These are phyloP conservation scores for Kluyveromyces siamensis DNA, from an alignment of 805 yeast species.

Conservation along the genomic window DNA sequence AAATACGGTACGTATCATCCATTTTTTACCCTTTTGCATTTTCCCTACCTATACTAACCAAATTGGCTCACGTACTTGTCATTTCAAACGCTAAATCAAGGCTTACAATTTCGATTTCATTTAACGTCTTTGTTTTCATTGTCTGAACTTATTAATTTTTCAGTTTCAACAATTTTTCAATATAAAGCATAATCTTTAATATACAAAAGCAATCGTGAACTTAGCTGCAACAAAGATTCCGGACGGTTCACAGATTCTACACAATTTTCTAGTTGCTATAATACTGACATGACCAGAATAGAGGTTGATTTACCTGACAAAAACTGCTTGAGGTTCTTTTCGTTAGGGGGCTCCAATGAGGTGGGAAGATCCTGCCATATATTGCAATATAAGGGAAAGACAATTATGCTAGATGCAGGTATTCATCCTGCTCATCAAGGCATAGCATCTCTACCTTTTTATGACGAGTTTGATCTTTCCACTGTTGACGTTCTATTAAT, in stretches of 20 bases:
- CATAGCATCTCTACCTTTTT: slow-evolving; percentile 83
- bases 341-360: slow-evolving; percentile 97
- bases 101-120: not conserved
- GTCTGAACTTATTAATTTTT: not conserved
- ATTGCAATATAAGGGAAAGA: slow-evolving; percentile 84
- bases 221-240: not conserved
- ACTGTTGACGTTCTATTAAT: slow-evolving; percentile 79
- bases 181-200: not conserved
- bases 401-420: slow-evolving; percentile 96
- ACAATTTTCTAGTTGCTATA: not conserved
- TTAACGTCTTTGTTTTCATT: not conserved
- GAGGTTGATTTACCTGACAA: slow-evolving; percentile 11
- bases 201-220: not conserved
- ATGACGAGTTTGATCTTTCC: slow-evolving; percentile 87
- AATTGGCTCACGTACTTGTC: not conserved
- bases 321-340: slow-evolving; percentile 56
- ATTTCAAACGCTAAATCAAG: not conserved
- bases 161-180: not conserved
- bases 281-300: not conserved
- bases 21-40: not conserved
- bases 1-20: not conserved
- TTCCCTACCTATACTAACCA: not conserved
- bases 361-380: slow-evolving; percentile 97
- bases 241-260: not conserved
- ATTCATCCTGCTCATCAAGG: slow-evolving; percentile 95